These are phyloP conservation scores for Calendula officinalis DNA, from an alignment of 129 eudicot species.

Conservation along the genomic window DNA sequence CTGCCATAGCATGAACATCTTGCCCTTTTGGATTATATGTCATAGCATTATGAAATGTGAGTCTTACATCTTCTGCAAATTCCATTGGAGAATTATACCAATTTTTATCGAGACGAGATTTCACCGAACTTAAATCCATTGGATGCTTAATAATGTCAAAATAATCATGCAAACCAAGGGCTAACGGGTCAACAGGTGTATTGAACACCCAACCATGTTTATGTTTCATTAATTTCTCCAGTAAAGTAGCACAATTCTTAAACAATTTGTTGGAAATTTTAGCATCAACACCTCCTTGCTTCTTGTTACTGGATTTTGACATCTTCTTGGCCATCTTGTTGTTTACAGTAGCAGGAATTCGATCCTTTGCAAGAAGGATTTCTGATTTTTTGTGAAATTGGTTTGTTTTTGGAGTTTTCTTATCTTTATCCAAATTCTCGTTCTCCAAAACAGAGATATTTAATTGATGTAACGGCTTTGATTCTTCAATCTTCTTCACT, in stretches of 20 bases:
- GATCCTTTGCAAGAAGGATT: conserved; percentile 62
- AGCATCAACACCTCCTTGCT: conserved; percentile 41
- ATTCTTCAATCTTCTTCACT: conserved; percentile 65
- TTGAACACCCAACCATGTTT: conserved; percentile 94
- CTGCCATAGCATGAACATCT: conserved; percentile 87
- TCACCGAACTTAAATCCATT: conserved; percentile 92
- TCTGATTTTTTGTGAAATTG: conserved; percentile 59
- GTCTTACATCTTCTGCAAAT: conserved; percentile 89
- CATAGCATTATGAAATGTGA: conserved; percentile 79
- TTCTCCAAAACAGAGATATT: conserved; percentile 49
- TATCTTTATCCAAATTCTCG: conserved; percentile 54
- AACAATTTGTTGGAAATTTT: conserved; percentile 44
- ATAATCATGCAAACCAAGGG: conserved; percentile 90
- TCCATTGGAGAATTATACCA: conserved; percentile 73
- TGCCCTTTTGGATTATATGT: conserved; percentile 85
- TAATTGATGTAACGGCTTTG: conserved; percentile 56
- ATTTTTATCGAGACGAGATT: conserved; percentile 55
- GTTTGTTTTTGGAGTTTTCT: conserved; percentile 61
- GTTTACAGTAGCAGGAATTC: conserved; percentile 42
- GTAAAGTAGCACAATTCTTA: conserved; percentile 56
- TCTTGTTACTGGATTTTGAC: conserved; percentile 49
- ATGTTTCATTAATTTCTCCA: conserved; percentile 84
- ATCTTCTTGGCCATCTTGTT: conserved; percentile 66
- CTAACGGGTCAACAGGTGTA: conserved; percentile 71
- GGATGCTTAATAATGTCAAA: conserved; percentile 75